These are phyloP conservation scores for Epichloe sp. DNA, from an alignment of 2,329 filamentous ascomycete species.

Conservation along the genomic window DNA sequence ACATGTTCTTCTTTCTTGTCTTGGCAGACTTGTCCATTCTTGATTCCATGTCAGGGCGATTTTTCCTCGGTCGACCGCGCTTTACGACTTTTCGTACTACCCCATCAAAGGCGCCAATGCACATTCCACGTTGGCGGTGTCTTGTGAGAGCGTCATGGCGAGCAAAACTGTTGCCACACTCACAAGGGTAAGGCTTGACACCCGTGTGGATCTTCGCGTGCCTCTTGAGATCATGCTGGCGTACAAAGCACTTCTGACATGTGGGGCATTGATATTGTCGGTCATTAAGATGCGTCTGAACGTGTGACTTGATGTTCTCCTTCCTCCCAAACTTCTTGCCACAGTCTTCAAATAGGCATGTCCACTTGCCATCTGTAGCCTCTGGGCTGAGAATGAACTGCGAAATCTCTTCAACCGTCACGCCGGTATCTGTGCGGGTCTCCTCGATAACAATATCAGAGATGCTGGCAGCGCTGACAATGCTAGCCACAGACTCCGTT, in stretches of 20 bases:
- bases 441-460: slow-evolving; percentile 52
- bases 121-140: slow-evolving; percentile 92
- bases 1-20: slow-evolving; percentile 43
- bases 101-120: slow-evolving; percentile 85
- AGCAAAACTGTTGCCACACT: slow-evolving; percentile 89
- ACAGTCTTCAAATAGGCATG: slow-evolving; percentile 65
- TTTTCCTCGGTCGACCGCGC: slow-evolving; percentile 51
- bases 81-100: slow-evolving; percentile 46
- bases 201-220: slow-evolving; percentile 96
- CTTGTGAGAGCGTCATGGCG: slow-evolving; percentile 89
- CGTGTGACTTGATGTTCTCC: slow-evolving; percentile 97
- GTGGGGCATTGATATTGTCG: slow-evolving; percentile 88
- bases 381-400: slow-evolving; percentile 63
- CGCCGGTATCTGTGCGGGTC: slow-evolving; percentile 63
- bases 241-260: slow-evolving; percentile 91
- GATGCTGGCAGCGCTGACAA: slow-evolving; percentile 45
- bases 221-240: slow-evolving; percentile 92
- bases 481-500: slow-evolving; percentile 46
- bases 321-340: slow-evolving; percentile 89
- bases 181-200: slow-evolving; percentile 88
- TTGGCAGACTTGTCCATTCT: slow-evolving; percentile 42
- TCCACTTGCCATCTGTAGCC: slow-evolving; percentile 62
- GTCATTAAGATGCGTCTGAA: slow-evolving; percentile 95
- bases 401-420: slow-evolving; percentile 74
- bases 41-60: slow-evolving; percentile 42